Conservation (phyloP, 495 filamentous ascomycete species). For the Talaromyces nanjingensis region DNA sequence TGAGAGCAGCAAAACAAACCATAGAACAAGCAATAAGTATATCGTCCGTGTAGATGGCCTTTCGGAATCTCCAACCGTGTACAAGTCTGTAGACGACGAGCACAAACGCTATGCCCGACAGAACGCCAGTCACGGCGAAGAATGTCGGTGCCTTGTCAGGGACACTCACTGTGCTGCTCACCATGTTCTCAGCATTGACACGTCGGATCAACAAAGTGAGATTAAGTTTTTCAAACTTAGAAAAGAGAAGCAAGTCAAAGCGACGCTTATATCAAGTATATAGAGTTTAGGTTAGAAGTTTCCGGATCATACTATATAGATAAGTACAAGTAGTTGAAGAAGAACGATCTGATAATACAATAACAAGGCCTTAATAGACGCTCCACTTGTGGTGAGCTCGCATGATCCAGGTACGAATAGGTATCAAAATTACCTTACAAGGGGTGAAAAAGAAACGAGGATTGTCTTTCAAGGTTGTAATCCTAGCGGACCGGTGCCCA, state of each 20-base stretch:
- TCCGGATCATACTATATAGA: not conserved
- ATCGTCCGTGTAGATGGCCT: constrained; percentile 12
- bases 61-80: constrained; percentile 8
- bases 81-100: constrained; percentile 16
- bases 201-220: not conserved
- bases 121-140: constrained; percentile 11
- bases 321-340: not conserved
- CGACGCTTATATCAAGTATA: not conserved
- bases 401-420: not conserved
- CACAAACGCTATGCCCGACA: constrained; percentile 23
- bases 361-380: not conserved
- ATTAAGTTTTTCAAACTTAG: not conserved
- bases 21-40: constrained; percentile 12
- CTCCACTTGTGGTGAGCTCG: not conserved
- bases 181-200: not conserved
- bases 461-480: not conserved
- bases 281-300: not conserved
- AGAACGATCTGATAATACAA: not conserved
- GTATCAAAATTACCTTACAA: not conserved
- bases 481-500: not conserved
- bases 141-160: constrained; percentile 15
- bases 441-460: not conserved
- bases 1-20: constrained; percentile 5
- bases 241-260: not conserved
- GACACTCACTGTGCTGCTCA: constrained; percentile 1